Conservation (phyloP, 495 filamentous ascomycete genomes). For the Rhizodiscina lignyota region DNA sequence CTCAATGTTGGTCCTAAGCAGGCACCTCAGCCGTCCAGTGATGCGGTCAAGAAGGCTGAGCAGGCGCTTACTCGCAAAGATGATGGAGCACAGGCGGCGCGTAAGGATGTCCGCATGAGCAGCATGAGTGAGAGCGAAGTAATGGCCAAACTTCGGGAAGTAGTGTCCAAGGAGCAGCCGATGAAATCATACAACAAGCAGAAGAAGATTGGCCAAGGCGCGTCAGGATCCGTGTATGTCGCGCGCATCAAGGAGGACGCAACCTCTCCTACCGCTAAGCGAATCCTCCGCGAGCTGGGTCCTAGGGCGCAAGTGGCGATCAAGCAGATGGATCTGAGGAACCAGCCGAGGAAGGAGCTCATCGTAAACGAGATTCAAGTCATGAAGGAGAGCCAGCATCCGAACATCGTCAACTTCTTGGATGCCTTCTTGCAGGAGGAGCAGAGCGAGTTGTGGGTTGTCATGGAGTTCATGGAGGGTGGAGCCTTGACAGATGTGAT, state of each 20-base stretch:
- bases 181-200: conserved; percentile 91
- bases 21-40: conserved; percentile 26
- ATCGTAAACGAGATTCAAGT: conserved; percentile 99
- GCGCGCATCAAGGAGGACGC: conserved; percentile 74
- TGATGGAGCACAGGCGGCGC: conserved; percentile 39
- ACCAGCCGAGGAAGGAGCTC: conserved; percentile 93
- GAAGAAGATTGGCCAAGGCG: conserved; percentile 97
- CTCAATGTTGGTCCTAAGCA: conserved; percentile 71
- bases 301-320: conserved; percentile 72
- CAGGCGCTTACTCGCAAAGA: conserved; percentile 62
- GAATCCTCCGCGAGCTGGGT: conserved; percentile 52
- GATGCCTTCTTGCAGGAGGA: conserved; percentile 92
- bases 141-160: conserved; percentile 83
- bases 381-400: conserved; percentile 96
- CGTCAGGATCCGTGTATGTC: conserved; percentile 94
- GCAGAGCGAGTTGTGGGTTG: conserved; percentile 89
- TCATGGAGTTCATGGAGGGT: conserved; percentile 99
- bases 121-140: conserved; percentile 93
- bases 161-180: conserved; percentile 84
- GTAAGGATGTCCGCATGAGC: conserved; percentile 91
- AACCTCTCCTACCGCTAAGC: conserved; percentile 43
- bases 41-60: conserved; percentile 67
- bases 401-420: conserved; percentile 97
- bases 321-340: conserved; percentile 97
- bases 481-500: conserved; percentile 96